Percentiles rank a stretch among this genome's conserved stretches.
Conservation (phyloP, 306 rosid genomes). For the Medicago lupulina region DNA sequence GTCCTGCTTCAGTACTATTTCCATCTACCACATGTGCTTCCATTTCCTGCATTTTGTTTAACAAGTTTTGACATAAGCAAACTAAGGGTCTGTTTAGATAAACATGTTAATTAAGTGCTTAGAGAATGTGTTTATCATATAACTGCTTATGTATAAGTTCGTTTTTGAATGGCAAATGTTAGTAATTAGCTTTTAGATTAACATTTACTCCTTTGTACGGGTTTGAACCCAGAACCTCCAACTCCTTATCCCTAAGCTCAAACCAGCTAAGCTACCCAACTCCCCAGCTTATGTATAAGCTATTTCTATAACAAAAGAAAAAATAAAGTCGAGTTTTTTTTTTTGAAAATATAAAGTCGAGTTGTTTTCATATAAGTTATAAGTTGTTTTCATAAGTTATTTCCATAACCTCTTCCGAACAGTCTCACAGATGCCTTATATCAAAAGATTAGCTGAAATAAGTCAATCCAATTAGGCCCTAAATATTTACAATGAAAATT, state of each 20-base stretch:
- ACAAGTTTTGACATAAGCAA: slow-evolving; percentile 26
- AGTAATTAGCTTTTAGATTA: no score
- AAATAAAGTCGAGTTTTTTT: background rate
- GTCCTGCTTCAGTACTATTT: slow-evolving; percentile 82
- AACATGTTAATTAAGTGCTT: background rate
- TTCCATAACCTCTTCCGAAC: background rate
- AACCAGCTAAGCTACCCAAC: no score
- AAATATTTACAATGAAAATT: slow-evolving; percentile 6
- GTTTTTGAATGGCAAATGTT: no score
- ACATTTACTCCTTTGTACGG: no score
- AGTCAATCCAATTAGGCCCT: background rate
- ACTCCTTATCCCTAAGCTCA: no score
- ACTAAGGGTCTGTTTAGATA: background rate
- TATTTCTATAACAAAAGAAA: background rate
- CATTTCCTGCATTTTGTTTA: slow-evolving; percentile 62
- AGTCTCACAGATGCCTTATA: background rate
- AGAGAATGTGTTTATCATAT: background rate
- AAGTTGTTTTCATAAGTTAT: background rate
- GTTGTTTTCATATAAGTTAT: no score
- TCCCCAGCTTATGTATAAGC: background rate
- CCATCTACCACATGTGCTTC: slow-evolving; percentile 76
- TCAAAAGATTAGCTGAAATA: background rate
- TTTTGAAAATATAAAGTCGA: no score
- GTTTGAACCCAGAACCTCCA: no score
- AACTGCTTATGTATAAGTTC: background rate